Base-by-base conservation (phyloP, 352 stramenopile species). In the Globisporangium takayamanum region DNA sequence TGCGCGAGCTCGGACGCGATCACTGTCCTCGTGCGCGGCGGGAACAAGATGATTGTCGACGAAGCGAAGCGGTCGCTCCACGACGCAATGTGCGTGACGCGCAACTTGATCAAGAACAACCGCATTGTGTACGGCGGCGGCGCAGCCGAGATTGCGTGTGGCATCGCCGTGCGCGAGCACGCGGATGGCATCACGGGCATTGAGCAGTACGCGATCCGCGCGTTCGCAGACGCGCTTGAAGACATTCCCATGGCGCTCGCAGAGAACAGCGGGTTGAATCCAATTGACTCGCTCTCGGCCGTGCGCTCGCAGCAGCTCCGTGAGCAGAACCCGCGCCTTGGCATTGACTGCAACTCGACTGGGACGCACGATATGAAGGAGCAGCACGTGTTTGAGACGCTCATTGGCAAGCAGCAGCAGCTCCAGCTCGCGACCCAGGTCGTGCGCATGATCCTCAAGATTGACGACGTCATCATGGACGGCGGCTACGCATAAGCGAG, bases 401-500 rank as follows among this genome's bases (percentile, higher is more conserved):
- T 99, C 18, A 99, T 99, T 76, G 97, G 97, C 68, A 99, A 99
- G 84, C 96, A 99, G 80, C 96, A 99, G 76, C 97, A 99, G 83
- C 77, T 99, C 48, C 93, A 98, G 74, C 76, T 99, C 37, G 97
- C 97, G 39, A 99, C 97, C 48, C 97, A 99, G 80, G 95, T 99
- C 47, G 97, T 99, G 68, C 98, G 98, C 73, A 99, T 99, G 97
- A 99, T 99, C 71, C 87, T 99, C 59, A 99, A 99, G 89, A 99
- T 99, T 68, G 97, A 99, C 77, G 97, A 99, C 83, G 95, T 99
- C 33, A 99, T 99, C 80, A 87, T 97, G 64, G 80, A 97, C 67
- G 94, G 93, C 64, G 78, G 75, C 53, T 98, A 98, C 70, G 72
- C 80, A 63, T 95, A 90, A 74, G 45, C 36, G 16, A 1, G 12